These are phyloP conservation scores for Pittosporum tobira DNA, from an alignment of 129 eudicot genomes.

Conservation along the genomic window DNA sequence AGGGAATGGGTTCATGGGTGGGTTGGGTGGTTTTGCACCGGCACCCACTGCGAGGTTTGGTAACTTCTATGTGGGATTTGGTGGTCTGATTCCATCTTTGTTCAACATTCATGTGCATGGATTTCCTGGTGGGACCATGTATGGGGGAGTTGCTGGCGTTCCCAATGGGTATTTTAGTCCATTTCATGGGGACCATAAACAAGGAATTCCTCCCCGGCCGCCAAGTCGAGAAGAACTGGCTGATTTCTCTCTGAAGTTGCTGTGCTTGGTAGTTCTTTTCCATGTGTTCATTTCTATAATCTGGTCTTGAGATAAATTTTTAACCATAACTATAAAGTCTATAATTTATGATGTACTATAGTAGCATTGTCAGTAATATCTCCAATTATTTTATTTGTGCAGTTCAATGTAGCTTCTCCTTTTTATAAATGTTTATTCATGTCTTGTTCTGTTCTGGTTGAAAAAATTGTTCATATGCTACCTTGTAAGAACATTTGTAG, in stretches of 20 bases:
- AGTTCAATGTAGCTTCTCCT: not conserved
- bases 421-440: not conserved
- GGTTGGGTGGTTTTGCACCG: slow-evolving; percentile 66
- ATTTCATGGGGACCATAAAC: slow-evolving; percentile 41
- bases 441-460: slow-evolving; percentile 1
- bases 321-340: not conserved
- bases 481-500: not conserved
- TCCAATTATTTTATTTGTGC: not conserved
- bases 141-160: slow-evolving; percentile 33
- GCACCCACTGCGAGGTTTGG: slow-evolving; percentile 64
- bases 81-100: slow-evolving; percentile 66
- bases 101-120: slow-evolving; percentile 66
- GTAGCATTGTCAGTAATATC: slow-evolving; percentile 8
- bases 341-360: slow-evolving; percentile 12
- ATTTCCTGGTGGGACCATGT: slow-evolving; percentile 39
- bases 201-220: slow-evolving; percentile 37
- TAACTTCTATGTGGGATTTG: slow-evolving; percentile 53
- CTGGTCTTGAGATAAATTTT: slow-evolving; percentile 33
- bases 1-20: slow-evolving; percentile 63
- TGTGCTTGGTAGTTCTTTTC: slow-evolving; percentile 43
- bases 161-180: slow-evolving; percentile 25
- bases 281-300: slow-evolving; percentile 41
- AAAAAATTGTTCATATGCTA: not conserved
- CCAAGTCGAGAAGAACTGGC: slow-evolving; percentile 43
- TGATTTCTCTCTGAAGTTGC: slow-evolving; percentile 38